These are phyloP conservation scores for Pythium dissimile DNA, from an alignment of 352 stramenopile species.

Conservation along the genomic window DNA sequence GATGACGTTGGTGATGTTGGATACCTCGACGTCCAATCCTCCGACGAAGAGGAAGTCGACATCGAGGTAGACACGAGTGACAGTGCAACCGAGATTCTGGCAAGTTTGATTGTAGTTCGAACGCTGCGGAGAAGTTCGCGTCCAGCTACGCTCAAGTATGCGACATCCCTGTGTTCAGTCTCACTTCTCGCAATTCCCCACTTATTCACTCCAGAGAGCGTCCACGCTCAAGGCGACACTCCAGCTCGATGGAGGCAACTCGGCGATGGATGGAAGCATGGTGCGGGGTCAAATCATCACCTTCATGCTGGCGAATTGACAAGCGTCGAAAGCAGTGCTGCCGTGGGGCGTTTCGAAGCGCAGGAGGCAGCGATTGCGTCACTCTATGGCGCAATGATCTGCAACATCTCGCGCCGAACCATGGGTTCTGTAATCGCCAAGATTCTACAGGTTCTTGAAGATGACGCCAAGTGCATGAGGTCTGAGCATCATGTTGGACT, in stretches of 20 bases:
- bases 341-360: constrained; percentile 53
- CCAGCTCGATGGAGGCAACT: too few species aligned
- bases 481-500: constrained; percentile 50
- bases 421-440: constrained; percentile 84
- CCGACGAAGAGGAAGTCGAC: constrained; percentile 61
- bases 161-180: constrained; percentile 38
- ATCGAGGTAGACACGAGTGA: constrained; percentile 64
- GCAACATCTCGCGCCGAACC: constrained; percentile 68
- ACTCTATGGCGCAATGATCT: constrained; percentile 79
- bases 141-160: constrained; percentile 30
- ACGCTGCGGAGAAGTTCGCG: constrained; percentile 62
- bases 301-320: constrained; percentile 26
- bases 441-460: constrained; percentile 76
- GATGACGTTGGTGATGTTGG: constrained; percentile 14
- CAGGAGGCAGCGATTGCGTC: constrained; percentile 69
- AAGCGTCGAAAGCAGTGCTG: constrained; percentile 43
- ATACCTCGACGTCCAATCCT: constrained; percentile 33
- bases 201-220: not conserved
- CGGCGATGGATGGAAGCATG: not conserved
- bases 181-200: constrained; percentile 41
- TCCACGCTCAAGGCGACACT: too few species aligned
- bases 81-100: constrained; percentile 75
- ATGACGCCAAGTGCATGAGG: constrained; percentile 63
- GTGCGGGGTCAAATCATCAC: constrained; percentile 12
- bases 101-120: constrained; percentile 71